Evolutionary conservation across 179 eudicot genomes (phyloP).

Genomic region (Heliamphora pulchella): DNA sequence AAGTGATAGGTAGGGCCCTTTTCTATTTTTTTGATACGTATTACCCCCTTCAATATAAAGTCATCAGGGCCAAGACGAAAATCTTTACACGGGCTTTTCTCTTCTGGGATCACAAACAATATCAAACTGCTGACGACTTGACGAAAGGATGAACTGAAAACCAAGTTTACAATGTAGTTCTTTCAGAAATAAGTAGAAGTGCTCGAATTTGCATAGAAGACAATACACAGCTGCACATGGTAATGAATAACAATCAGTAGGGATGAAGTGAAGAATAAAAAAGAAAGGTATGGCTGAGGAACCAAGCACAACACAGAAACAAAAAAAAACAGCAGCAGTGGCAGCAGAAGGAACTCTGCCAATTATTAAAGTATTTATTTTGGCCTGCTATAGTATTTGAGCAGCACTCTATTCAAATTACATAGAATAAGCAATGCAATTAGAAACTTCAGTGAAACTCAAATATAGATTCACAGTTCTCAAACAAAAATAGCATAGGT

Average conservation of each 20-base stretch:
- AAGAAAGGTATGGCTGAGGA: not conserved
- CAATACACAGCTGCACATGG: conserved; percentile 8
- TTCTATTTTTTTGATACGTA: not conserved
- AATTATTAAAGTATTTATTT: not conserved
- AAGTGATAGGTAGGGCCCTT: not conserved
- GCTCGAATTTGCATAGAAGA: not conserved
- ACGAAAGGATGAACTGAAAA: not conserved
- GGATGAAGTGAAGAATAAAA: conserved; percentile 9
- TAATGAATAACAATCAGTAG: conserved; percentile 6
- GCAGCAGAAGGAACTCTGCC: not conserved
- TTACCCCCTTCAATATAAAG: not conserved
- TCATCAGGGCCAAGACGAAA: not conserved
- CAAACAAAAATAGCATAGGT: not conserved
- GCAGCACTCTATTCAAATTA: not conserved
- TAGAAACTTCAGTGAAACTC: not conserved
- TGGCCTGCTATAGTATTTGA: not conserved
- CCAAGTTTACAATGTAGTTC: not conserved
- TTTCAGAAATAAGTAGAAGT: not conserved
- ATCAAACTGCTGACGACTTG: not conserved
- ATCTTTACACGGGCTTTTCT: not conserved
- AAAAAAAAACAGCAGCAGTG: not conserved
- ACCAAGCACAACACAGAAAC: not conserved
- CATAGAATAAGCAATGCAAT: not conserved
- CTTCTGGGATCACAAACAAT: conserved; percentile 1
- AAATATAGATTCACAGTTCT: not conserved